Evolutionary conservation across 2,329 filamentous ascomycete species (phyloP), one percentile per base, ranked within the genome.

Genomic region (Aureobasidium melanogenum): DNA sequence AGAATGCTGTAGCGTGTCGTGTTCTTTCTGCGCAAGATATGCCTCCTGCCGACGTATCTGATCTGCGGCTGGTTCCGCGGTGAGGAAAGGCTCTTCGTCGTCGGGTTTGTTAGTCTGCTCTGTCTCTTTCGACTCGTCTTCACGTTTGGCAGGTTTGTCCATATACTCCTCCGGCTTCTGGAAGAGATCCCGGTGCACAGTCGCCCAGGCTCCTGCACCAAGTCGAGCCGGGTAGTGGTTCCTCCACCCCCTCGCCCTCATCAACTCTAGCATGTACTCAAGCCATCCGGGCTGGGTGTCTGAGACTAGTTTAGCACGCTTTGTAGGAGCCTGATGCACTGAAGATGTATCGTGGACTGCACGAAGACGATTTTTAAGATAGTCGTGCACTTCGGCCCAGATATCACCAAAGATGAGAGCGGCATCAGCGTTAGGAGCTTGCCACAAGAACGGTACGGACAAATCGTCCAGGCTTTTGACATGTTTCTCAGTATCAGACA

Each of bases 321-420:
- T 71, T 19, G 64, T 73, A 66, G 8, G 64, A 52, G 55, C 28
- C 61, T 65, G n/a, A 64, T 67, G 48, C 10, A 52, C 38, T 6
- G 51, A 63, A 30, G 19, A 62, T 58, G 52, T 64, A 55, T 63
- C 69, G 64, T 71, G 71, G 30, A 67, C 65, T 26, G 67, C 69
- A 15, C 71, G 66, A 10, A 92, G 75, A 7, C 86, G 78, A 51
- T 82, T 80, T 12, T 88, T 83, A 2, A 95, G 81, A 67, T 95
- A 94, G 12, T 85, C 82, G 70, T 97, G 91, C 10, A 96, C 81
- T 67, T 96, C 89, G 14, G 83, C 77, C 94, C 94, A 99, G 69
- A 88, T 91, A 51, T 91, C 84, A 46, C 92, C 91, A 61, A 94
- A 85, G 70, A 93, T 87, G 10, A 99, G 79, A 12, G 86, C 84